Evolutionary conservation across 768 basidiomycete species (phyloP), one percentile per base, ranked within the genome.

Genomic region (Suillus brevipes): DNA sequence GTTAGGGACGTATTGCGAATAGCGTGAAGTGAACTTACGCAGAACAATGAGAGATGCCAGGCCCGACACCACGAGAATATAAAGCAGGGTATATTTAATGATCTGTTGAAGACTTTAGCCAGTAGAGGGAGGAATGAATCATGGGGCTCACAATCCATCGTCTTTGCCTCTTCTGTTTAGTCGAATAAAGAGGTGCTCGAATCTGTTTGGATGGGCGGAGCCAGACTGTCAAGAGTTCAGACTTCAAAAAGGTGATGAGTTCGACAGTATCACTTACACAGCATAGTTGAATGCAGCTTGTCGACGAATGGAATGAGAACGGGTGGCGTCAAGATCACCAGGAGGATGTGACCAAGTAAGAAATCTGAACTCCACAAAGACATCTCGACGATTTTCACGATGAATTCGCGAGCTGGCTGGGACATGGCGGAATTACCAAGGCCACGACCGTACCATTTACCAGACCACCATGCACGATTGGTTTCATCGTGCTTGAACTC

Each of bases 401-500:
- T 86, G 74, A 92, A 97, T 83, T 99, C 97, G 75, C 97, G 90
- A 64, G 94, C 95, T 38, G 96, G 95, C 75, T 99, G 97, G 37
- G 94, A 95, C 75, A 97, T 88, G 43, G 92, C 94, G 40, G 92
- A 91, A n/a, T 84, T 85, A 16, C 97, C 97, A 23, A 99, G 83
- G 36, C 94, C 93, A 65, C 95, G 86, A 56, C 96, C 95, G 74
- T 96, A 96, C 97, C 97, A 98, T 81, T 92, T 90, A 67, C 95
- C 96, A 20, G 96, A 95, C 97, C 97, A 99, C 97, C 97, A 99
- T 2, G 96, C 96, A 66, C 93, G 85, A 80, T 99, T 99, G 34
- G 94, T 96, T 81, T 98, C 95, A 74, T 99, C 97, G 74, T 97
- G 94, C 81, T 99, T 98, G 84, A 91, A 97, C 78, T 99, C 97